Percentiles rank a stretch among this genome's conserved stretches.
Evolutionary conservation across 495 filamentous ascomycete species (phyloP).

Genomic region (Bathelium albidoporum): DNA sequence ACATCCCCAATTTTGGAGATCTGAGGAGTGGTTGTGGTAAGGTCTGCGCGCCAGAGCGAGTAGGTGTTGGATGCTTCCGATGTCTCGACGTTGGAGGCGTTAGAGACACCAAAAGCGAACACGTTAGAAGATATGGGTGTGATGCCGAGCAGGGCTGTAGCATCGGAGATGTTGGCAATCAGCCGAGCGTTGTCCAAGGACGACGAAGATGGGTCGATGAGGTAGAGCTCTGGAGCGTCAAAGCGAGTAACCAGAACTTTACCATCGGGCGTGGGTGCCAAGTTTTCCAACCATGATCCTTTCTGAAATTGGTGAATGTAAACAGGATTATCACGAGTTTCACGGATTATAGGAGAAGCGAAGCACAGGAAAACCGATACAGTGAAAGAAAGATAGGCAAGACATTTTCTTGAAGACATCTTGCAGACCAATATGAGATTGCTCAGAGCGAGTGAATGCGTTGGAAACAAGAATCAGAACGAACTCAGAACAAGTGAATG

Average conservation of each 20-base stretch:
- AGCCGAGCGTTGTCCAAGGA: background rate
- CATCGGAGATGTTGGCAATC: background rate
- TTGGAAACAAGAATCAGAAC: background rate
- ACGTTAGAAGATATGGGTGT: background rate
- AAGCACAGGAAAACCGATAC: background rate
- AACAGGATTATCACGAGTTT: slow-evolving; percentile 4
- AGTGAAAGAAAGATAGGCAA: background rate
- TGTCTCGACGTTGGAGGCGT: background rate
- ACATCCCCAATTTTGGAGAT: background rate
- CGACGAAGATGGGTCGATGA: background rate
- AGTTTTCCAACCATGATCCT: background rate
- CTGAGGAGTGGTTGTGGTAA: background rate
- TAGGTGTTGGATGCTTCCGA: background rate
- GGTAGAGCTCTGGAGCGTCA: background rate
- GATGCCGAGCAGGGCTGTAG: background rate
- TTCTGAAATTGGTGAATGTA: slow-evolving; percentile 2
- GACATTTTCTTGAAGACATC: background rate
- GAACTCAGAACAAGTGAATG: background rate
- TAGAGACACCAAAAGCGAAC: background rate
- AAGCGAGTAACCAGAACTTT: background rate
- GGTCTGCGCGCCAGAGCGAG: background rate
- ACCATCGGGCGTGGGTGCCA: background rate
- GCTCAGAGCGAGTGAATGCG: background rate
- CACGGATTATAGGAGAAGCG: background rate
- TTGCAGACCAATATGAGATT: background rate